A percentile compares a stretch with the other conserved stretches of the same genome.
Conservation (phyloP, 2,329 filamentous ascomycete species). For the Chaetomiaceae sp. region DNA sequence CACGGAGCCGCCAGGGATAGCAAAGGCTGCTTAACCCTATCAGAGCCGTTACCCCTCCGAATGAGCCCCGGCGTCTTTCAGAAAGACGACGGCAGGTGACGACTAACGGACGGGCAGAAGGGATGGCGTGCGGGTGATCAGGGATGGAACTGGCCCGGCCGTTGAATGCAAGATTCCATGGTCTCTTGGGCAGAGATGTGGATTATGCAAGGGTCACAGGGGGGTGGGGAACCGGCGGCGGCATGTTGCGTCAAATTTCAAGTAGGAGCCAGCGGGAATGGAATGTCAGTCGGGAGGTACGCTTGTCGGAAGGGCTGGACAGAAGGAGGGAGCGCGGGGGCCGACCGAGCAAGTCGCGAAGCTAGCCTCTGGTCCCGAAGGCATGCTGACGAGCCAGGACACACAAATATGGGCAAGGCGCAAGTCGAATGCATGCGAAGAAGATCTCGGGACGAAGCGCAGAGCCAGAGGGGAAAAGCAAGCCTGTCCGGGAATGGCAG, state of each 20-base stretch:
- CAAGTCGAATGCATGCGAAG: too few species aligned
- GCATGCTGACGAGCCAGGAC: neutral
- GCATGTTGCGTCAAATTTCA: conserved; percentile 16
- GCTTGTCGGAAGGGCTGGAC: neutral
- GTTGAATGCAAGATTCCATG: conserved; percentile 28
- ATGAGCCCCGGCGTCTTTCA: neutral
- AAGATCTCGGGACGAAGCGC: conserved; percentile 11
- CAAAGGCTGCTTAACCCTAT: neutral
- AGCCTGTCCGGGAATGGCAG: conserved; percentile 8
- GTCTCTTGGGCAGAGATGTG: conserved; percentile 18
- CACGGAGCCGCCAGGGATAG: conserved; percentile 1
- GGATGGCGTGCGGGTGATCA: conserved; percentile 16
- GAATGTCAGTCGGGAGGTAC: neutral
- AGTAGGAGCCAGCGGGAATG: conserved; percentile 5
- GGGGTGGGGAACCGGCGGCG: conserved; percentile 14
- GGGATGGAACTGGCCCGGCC: conserved; percentile 20
- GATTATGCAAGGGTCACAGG: conserved; percentile 24
- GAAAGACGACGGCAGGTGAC: conserved; percentile 13
- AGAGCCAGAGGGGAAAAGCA: conserved; percentile 16
- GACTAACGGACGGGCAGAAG: conserved; percentile 5
- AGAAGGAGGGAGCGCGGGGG: neutral
- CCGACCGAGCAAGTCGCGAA: too few species aligned
- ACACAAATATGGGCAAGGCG: conserved; percentile 8
- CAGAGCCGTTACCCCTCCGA: neutral
- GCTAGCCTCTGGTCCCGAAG: neutral